Percentiles rank a stretch among this genome's conserved stretches.
These are phyloP conservation scores for Clitopilus hobsonii DNA, from an alignment of 768 basidiomycete species.

Conservation along the genomic window DNA sequence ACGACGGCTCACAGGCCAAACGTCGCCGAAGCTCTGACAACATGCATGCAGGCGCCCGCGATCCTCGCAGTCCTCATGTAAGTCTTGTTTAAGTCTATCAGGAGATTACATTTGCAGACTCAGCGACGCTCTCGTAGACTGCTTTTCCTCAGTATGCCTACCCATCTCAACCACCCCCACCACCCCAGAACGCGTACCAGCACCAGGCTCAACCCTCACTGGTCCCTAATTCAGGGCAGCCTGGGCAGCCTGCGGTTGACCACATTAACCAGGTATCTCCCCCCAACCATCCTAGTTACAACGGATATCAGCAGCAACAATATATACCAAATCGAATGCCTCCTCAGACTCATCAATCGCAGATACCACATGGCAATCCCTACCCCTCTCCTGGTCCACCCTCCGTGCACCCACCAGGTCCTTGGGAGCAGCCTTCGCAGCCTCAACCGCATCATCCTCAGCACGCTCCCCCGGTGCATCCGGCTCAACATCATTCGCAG, in stretches of 20 bases:
- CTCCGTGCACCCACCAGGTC: conserved; percentile 33
- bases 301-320: conserved; percentile 23
- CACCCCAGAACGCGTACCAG: conserved; percentile 16
- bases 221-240: conserved; percentile 18
- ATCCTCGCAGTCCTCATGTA: conserved; percentile 49
- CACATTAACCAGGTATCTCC: conserved; percentile 33
- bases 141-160: conserved; percentile 40
- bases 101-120: conserved; percentile 1
- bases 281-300: conserved; percentile 30
- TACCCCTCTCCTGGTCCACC: conserved; percentile 42
- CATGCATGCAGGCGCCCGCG: conserved; percentile 34
- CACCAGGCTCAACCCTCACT: conserved; percentile 26
- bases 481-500: conserved; percentile 8
- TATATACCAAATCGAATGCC: conserved; percentile 27
- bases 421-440: conserved; percentile 26
- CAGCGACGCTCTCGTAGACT: conserved; percentile 16
- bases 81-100: conserved; percentile 16
- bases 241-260: conserved; percentile 32
- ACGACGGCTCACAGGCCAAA: conserved; percentile 31
- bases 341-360: conserved; percentile 27
- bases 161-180: conserved; percentile 28
- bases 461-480: conserved; percentile 6
- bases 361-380: conserved; percentile 34
- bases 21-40: conserved; percentile 36
- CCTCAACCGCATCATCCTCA: conserved; percentile 22